Percentiles rank a stretch among this genome's conserved stretches.
phyloP scores from a whole-genome alignment of 2,329 filamentous ascomycete species.

The Fusarium sp. region DNA sequence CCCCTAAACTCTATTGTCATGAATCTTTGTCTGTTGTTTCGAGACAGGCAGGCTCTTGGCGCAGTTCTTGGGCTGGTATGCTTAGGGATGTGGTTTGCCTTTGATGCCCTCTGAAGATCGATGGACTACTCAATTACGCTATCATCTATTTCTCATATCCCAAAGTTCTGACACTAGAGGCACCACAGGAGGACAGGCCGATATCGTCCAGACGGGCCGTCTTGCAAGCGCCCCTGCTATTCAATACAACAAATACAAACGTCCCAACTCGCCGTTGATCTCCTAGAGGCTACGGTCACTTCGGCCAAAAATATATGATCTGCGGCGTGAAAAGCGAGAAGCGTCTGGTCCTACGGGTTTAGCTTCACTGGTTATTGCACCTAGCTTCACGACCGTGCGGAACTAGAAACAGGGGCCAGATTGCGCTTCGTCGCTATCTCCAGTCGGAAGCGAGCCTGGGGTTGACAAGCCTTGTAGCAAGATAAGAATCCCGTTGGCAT shows the following conservation, averaged over 20 bases:
- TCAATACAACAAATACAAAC: background rate
- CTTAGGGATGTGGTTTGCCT: background rate
- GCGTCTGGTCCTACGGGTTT: background rate
- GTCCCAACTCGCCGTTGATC: background rate
- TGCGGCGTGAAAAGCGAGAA: background rate
- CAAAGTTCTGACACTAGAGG: background rate
- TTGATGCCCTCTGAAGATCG: background rate
- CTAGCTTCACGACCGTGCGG: background rate
- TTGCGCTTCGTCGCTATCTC: background rate
- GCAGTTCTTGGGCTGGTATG: background rate
- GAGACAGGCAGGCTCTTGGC: background rate
- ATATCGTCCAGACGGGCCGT: background rate
- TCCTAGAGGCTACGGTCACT: background rate
- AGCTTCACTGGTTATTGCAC: background rate
- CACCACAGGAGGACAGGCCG: background rate
- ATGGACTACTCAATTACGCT: background rate
- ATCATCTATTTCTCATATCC: background rate
- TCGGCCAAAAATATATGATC: background rate
- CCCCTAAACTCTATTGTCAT: background rate
- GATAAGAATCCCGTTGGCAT: background rate
- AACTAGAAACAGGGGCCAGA: background rate
- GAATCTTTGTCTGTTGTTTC: background rate
- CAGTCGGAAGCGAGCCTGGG: background rate
- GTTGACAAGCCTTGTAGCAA: background rate
- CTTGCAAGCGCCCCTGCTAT: background rate